Conservation (phyloP, 2,329 filamentous ascomycete species). For the Karstenula rhodostoma region DNA sequence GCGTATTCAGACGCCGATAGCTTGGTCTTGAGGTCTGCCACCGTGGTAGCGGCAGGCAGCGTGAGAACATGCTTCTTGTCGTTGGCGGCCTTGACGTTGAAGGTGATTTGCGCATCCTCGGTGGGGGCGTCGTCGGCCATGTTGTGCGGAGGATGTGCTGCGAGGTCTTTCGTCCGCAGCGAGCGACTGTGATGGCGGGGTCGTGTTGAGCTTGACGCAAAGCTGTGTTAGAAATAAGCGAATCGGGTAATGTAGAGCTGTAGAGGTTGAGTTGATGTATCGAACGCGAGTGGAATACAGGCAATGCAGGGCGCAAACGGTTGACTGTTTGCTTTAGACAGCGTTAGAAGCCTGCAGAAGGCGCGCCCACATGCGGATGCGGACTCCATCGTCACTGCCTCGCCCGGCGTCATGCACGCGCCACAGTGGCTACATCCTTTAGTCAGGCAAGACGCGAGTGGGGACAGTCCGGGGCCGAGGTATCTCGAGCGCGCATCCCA, state of each 20-base stretch:
- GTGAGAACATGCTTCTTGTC: slow-evolving; percentile 86
- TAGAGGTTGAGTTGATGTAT: neutral
- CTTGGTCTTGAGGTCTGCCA: slow-evolving; percentile 89
- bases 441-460: slow-evolving; percentile 4
- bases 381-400: slow-evolving; percentile 11
- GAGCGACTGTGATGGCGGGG: slow-evolving; percentile 16
- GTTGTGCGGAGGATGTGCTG: slow-evolving; percentile 25
- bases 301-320: neutral
- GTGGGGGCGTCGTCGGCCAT: slow-evolving; percentile 72
- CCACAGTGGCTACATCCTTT: slow-evolving; percentile 5
- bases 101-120: slow-evolving; percentile 82
- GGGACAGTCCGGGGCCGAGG: slow-evolving; percentile 22
- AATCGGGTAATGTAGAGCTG: neutral
- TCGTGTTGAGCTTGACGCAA: neutral
- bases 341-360: slow-evolving; percentile 42
- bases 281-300: slow-evolving; percentile 13
- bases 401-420: slow-evolving; percentile 8
- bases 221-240: slow-evolving; percentile 8
- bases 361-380: slow-evolving; percentile 4
- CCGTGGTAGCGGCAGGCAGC: slow-evolving; percentile 76
- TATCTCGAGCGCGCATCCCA: slow-evolving; percentile 14
- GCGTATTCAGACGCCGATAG: slow-evolving; percentile 82
- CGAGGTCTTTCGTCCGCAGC: slow-evolving; percentile 15
- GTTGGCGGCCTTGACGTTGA: slow-evolving; percentile 97
- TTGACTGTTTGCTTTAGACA: slow-evolving; percentile 24